A percentile compares a stretch with the other conserved stretches of the same genome.
Conservation (phyloP, 148 eudicot genomes). For the Cornus kousa region DNA sequence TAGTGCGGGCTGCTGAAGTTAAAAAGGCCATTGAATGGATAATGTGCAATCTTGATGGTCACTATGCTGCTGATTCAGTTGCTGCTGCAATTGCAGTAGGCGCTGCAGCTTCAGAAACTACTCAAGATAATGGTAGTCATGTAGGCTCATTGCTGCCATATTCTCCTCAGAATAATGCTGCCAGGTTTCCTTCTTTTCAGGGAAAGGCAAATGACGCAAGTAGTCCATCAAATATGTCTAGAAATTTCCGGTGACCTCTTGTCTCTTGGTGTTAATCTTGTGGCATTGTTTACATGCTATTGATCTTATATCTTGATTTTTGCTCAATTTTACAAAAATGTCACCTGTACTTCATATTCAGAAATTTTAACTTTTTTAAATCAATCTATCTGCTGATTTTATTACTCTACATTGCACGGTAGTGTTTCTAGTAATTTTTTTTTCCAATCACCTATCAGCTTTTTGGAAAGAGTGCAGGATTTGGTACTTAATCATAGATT, state of each 20-base stretch:
- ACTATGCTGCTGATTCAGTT: constrained; percentile 96
- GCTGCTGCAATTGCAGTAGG: constrained; percentile 94
- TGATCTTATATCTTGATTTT: not conserved
- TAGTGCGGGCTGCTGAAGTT: constrained; percentile 89
- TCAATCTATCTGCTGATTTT: not conserved
- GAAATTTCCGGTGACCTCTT: constrained; percentile 73
- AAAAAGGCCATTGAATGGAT: constrained; percentile 97
- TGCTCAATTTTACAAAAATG: not conserved
- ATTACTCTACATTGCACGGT: not conserved
- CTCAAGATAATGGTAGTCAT: constrained; percentile 55
- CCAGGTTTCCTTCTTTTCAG: constrained; percentile 37
- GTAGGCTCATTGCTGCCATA: constrained; percentile 31
- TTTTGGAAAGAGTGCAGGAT: too few relatives aligned
- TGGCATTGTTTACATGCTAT: not conserved
- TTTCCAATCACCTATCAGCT: not conserved
- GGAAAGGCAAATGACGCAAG: constrained; percentile 61
- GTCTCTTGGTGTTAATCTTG: constrained; percentile 9
- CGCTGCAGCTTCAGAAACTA: constrained; percentile 64
- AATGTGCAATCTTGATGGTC: constrained; percentile 88
- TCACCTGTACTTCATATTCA: not conserved
- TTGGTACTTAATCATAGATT: not conserved
- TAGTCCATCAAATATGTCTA: constrained; percentile 62
- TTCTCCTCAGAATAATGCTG: constrained; percentile 51
- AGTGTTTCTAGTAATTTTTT: too few relatives aligned
- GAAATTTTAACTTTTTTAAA: not conserved